phyloP scores from a whole-genome alignment of 2,329 filamentous ascomycete species.

The Chrysoporthe deuterocubensis region DNA sequence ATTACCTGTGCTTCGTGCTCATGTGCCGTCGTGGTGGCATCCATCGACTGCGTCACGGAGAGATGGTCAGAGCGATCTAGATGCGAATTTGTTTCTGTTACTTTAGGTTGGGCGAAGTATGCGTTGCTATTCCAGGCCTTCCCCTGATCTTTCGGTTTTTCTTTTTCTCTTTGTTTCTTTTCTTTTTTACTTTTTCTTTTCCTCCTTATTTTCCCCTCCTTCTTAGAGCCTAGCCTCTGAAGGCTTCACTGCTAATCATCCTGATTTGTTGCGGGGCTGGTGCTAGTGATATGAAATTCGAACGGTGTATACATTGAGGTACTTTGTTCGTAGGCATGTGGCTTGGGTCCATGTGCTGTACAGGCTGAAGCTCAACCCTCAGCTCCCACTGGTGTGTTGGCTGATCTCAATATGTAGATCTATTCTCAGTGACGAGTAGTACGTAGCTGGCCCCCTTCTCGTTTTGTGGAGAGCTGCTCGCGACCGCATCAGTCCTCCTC shows the following conservation, averaged over 20 bases:
- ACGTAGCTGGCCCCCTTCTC: neutral
- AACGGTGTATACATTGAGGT: neutral
- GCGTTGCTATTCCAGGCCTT: neutral
- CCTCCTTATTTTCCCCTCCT: neutral
- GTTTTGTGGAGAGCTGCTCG: neutral
- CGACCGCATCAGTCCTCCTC: slow-evolving; percentile 40
- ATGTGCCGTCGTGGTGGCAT: no score
- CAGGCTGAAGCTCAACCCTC: neutral
- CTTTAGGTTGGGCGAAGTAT: neutral
- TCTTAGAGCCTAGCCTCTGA: neutral
- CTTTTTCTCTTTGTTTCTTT: neutral
- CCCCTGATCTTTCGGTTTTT: neutral
- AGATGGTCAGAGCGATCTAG: no score
- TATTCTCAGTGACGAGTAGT: neutral
- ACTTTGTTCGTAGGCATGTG: neutral
- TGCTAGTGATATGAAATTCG: neutral
- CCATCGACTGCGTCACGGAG: no score
- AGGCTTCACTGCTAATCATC: neutral
- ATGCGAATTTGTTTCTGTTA: neutral
- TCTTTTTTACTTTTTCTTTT: neutral
- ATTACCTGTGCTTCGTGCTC: no score
- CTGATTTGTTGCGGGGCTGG: neutral
- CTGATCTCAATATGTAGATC: neutral
- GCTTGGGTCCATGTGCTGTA: neutral
- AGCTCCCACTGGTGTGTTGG: neutral